Percentiles rank a stretch among this genome's conserved stretches.
Conservation (phyloP, 2,329 filamentous ascomycete genomes). For the Hypoxylon sp. region DNA sequence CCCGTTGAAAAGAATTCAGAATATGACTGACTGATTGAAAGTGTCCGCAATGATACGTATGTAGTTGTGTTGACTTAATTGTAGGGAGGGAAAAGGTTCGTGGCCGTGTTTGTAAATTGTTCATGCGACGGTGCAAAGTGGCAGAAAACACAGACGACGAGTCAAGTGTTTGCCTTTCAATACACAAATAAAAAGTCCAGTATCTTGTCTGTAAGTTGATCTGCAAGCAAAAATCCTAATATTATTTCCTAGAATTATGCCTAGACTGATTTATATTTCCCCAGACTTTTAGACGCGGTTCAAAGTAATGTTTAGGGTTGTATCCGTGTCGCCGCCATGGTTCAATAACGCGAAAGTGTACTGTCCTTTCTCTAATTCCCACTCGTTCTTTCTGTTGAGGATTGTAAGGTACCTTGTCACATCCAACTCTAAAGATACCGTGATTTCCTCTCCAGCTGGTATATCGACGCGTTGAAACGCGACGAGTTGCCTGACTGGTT, state of each 20-base stretch:
- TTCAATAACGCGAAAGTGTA: conserved; percentile 59
- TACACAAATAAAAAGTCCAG: not conserved
- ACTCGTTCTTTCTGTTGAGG: conserved; percentile 58
- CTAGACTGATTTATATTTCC: not conserved
- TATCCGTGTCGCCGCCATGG: conserved; percentile 56
- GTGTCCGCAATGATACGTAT: not conserved
- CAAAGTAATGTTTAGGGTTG: conserved; percentile 56
- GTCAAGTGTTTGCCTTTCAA: not conserved
- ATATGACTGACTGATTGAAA: not conserved
- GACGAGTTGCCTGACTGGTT: conserved; percentile 59
- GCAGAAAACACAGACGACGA: conserved; percentile 3
- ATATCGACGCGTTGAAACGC: conserved; percentile 59
- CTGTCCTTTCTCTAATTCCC: conserved; percentile 59
- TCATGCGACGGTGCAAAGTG: not conserved
- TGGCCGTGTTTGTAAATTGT: not conserved
- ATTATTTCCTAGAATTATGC: not conserved
- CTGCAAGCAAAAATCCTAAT: not conserved
- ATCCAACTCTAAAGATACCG: conserved; percentile 55
- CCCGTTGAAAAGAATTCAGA: not conserved
- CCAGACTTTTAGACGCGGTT: conserved; percentile 49
- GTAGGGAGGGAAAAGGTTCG: not conserved
- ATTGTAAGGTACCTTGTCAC: conserved; percentile 59
- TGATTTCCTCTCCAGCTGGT: conserved; percentile 50
- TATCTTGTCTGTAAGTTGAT: not conserved
- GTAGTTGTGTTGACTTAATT: not conserved